phyloP scores from a whole-genome alignment of 176 grass and related monocot species.

The Bonia amplexicaulis region DNA sequence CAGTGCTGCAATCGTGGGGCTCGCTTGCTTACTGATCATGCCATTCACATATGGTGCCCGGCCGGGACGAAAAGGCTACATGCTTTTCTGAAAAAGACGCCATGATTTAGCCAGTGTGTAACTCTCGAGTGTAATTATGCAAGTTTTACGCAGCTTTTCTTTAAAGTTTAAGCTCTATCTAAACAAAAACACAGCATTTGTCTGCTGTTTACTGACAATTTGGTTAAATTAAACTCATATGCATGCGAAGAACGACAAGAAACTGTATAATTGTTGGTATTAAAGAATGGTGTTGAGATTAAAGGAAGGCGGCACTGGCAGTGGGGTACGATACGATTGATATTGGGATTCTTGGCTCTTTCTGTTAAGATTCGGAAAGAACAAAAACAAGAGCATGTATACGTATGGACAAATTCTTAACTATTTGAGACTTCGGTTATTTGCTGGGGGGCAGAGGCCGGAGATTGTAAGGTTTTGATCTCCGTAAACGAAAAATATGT shows the following conservation, averaged over 20 bases:
- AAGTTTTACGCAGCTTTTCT: not conserved
- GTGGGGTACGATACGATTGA: not conserved
- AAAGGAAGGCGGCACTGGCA: not conserved
- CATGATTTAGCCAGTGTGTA: constrained; percentile 16
- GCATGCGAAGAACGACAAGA: not conserved
- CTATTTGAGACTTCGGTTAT: too few species aligned
- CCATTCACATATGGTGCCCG: not conserved
- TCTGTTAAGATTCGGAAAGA: not conserved
- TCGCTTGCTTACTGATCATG: not conserved
- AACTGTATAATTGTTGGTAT: not conserved
- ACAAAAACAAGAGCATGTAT: not conserved
- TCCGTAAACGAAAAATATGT: too few species aligned
- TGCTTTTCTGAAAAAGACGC: constrained; percentile 4
- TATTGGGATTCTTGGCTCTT: not conserved
- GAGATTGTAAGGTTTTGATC: too few species aligned
- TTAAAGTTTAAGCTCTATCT: not conserved
- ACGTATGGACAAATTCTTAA: not conserved
- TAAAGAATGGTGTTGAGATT: not conserved
- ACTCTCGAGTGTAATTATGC: not conserved
- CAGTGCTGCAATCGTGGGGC: constrained; percentile 16
- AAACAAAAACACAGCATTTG: not conserved
- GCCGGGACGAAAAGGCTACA: not conserved
- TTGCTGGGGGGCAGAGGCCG: too few species aligned
- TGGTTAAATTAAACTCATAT: not conserved
- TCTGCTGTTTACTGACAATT: not conserved